Evolutionary conservation across 1,284 basidiomycete genomes (phyloP), one percentile per base, ranked within the genome.

Genomic region (Moesziomyces sp.): DNA sequence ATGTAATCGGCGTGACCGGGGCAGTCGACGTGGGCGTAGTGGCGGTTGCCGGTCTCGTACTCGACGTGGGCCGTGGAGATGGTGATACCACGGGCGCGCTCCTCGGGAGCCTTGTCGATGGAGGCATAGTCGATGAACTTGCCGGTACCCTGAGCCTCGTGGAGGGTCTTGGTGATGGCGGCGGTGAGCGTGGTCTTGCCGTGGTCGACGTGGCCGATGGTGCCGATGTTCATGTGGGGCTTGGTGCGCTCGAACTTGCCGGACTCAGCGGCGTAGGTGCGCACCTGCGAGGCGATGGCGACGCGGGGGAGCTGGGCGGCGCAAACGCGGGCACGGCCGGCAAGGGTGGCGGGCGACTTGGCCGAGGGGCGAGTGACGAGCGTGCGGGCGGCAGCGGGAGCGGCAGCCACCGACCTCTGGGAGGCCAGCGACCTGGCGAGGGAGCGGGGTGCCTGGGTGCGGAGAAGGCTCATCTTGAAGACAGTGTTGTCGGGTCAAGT

Each of bases 21-120:
- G 87, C 97, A 99, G 87, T 99, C 97, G 85, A 99, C 97, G 86
- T 99, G 97, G 43, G 96, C 97, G 83, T 99, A 99, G 85, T 99
- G 97, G 74, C 97, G 91, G 61, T 87, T 88, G 16, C 62, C 59
- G n/a, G 82, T 97, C 88, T 99, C 94, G 86, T 99, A 99, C 86
- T 99, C 97, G 85, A 99, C 94, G 86, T 99, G 97, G 54, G 88
- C 88, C 44, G 88, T 88, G 58, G 87, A 86, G 84, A 99, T 99
- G 77, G 97, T 99, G 86, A 99, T 99, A 88, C 97, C 97, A 86
- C 97, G 93, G 63, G 96, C 96, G 87, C 95, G 97, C 88, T 99
- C 97, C 86, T 99, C 97, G 11, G 97, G 97, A n/a, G 97, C 97
- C 88, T 94, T 97, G 91, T 99, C 97, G 83, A 99, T 99, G 86